Percentiles rank a stretch among this genome's conserved stretches.
phyloP scores from a whole-genome alignment of 2,329 filamentous ascomycete species.

The Onygenales sp. region DNA sequence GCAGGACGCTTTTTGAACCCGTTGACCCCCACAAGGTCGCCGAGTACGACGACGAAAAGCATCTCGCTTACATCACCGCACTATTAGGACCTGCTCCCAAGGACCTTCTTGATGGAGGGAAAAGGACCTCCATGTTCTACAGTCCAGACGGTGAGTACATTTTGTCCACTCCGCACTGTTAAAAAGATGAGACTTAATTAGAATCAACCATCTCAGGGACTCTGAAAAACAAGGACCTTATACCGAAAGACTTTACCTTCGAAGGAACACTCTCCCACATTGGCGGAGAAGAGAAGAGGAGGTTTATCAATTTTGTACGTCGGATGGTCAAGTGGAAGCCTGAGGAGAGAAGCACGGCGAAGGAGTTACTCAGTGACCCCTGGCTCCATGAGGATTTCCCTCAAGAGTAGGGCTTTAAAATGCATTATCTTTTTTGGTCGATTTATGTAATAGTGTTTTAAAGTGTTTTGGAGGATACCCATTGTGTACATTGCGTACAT shows the following conservation, averaged over 20 bases:
- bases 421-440: no score
- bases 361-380: constrained; percentile 22
- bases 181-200: background rate
- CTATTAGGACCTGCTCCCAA: constrained; percentile 17
- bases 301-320: constrained; percentile 20
- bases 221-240: constrained; percentile 15
- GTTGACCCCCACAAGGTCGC: constrained; percentile 12
- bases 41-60: constrained; percentile 14
- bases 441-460: no score
- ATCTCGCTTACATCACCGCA: constrained; percentile 18
- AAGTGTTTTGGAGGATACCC: no score
- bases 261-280: constrained; percentile 12
- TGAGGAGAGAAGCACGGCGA: constrained; percentile 23
- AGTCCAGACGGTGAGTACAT: constrained; percentile 1
- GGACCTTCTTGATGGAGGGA: constrained; percentile 3
- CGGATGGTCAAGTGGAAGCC: constrained; percentile 26
- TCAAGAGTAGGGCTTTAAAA: no score
- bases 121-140: constrained; percentile 7
- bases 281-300: constrained; percentile 19
- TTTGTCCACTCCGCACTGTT: background rate
- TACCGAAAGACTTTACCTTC: constrained; percentile 14
- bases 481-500: no score
- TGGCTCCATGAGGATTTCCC: constrained; percentile 8
- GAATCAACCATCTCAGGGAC: constrained; percentile 5
- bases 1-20: constrained; percentile 19